Base-by-base conservation (phyloP, 169 alveolate species). In the Babesia ovis region DNA sequence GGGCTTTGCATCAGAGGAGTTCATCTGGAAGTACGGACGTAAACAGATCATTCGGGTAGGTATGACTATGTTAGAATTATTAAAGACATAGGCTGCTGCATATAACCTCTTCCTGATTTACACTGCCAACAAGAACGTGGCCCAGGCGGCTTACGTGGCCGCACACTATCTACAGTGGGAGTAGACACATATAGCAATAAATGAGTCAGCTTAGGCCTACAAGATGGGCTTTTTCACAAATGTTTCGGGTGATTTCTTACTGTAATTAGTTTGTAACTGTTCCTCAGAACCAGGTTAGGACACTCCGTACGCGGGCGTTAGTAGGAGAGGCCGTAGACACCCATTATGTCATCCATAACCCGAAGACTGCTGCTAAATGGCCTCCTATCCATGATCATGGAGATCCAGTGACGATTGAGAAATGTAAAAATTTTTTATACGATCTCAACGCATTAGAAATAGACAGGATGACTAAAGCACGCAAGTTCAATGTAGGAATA, bases 381-480 rank as follows among this genome's bases (percentile, higher is more conserved):
- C 89, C 89, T 5, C 89, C 89, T 2, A 51, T 42, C 39, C 64
- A 81, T 34, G 89, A 81, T 57, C 89, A 81, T 37, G 89, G 89
- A 20, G 61, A 46, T 12, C 89, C 89, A 8, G 18, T 81, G 31
- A 62, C 81, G 11, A 50, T 69, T 32, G 68, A 51, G 37, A 72
- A 73, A 41, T 81, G 88, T 58, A 85, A 84, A 57, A 82, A 85
- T 25, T 54, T 89, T 48, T 82, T 89, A 85, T 86, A 76, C 34
- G 86, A 89, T 48, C 75, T 89, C 42, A 86, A 89, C 50, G 56
- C 79, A 16, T 64, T 66, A 4, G 94, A 89, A 77, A 89, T 89
- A 68, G 77, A 77, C 18, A 70, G 91, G 53, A 72, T 89, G 90
- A 68, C 56, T 22, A 85, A 77, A 56, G 67, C 81, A 53, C 68